Evolutionary conservation across 768 basidiomycete genomes (phyloP), one percentile per base, ranked within the genome.

Genomic region (Obba rivulosa): DNA sequence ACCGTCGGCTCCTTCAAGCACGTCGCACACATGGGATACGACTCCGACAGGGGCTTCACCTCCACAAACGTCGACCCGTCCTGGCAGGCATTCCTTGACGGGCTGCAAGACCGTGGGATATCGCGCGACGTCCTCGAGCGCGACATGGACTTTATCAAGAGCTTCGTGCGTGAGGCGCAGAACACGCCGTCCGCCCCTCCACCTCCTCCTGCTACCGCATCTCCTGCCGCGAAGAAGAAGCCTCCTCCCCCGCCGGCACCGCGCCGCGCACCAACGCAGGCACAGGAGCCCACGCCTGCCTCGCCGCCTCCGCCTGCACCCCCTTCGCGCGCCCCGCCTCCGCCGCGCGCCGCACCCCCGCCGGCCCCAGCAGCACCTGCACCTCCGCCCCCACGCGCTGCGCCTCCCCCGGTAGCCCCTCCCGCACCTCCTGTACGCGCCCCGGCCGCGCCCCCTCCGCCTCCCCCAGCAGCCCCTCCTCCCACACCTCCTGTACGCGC

Each of bases 21-120:
- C 61, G 76, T 96, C 38, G 92, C 87, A 0, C 94, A 97, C 62
- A 95, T 99, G 88, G 94, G 93, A 11, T 96, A 86, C 64, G 89
- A 96, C 58, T 64, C 78, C 0, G 83, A 95, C 55, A 79, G 82
- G 21, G 95, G 95, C 2, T 97, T 92, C 66, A 85, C 83, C 0
- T 88, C 86, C 1, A 77, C 74, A 14, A 89, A 89, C 45, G 88
- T 99, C 4, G 95, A 99, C 65, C 81, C 89, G 1, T 89, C 86
- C 4, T 98, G 95, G 95, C 72, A 80, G 39, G 71, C 80, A 1
- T 66, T 98, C 48, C 72, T 97, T 2, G 73, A 69, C 8, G 72
- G 79, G 49, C 74, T 97, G 4, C 77, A 83, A 51, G 66, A 68
- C 39, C 67, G 73, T 7, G 92, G 92, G 0, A 66, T 97, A 41